Base-by-base conservation (phyloP, 2,329 filamentous ascomycete species). In the Byssochlamys sp. region DNA sequence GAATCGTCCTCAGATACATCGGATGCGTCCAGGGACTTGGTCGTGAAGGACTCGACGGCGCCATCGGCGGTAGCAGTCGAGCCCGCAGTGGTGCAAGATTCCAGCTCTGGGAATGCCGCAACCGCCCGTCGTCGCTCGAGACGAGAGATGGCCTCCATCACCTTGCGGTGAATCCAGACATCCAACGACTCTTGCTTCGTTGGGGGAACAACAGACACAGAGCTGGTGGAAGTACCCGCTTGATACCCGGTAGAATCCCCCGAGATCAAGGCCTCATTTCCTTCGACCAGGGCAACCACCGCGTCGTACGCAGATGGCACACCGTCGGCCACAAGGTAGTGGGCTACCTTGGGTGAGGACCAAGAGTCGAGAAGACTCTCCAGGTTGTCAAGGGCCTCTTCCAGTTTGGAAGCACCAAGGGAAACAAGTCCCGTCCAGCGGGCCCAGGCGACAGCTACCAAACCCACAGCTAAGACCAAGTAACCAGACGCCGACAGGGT, bases 331-430 rank as follows among this genome's bases (percentile, higher is more conserved):
- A 35, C 57, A 57, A 60, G 54, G 54, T 55, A 57, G 59, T 59
- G 33, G 48, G 57, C 59, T 55, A 60, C 58, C 61, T 60, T 57
- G 48, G 57, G 57, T 31, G 54, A 33, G 49, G 50, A 53, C 55
- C 39, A 45, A 45, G 39, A 45, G 39, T 53, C 55, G 53, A 60
- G 35, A n/a, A 53, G 49, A 25, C 52, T 48, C 53, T 56, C 54
- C 7, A 55, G 45, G 49, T 29, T 9, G 12, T 52, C 50, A 26
- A 45, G n/a, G 35, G 33, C 12, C 24, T 55, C 33, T 56, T 56
- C 45, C 60, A 54, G 61, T 60, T 58, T 58, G 61, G 55, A 57
- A 62, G 58, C 60, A 62, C 57, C 31, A 27, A 54, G 51, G 54
- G 49, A 52, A 33, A 26, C 35, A 53, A 59, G 48, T 29, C 59